Evolutionary conservation across 192 early-diverging fungal genomes (phyloP), one percentile per base, ranked within the genome.

Genomic region (Umbelopsis ramanniana): DNA sequence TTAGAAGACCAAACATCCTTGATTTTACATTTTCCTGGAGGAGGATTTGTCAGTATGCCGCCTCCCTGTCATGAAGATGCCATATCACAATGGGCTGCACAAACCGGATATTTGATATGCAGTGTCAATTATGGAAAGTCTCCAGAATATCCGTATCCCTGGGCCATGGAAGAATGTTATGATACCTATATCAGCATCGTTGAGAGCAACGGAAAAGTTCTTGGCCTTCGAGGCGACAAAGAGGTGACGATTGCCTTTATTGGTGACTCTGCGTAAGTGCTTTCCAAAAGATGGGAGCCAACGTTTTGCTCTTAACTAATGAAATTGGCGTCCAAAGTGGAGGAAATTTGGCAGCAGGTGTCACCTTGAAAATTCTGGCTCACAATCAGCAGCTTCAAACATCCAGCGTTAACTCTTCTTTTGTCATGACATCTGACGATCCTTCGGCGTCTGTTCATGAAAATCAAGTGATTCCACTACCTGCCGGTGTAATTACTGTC

Each of bases 71-170:
- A 98, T 54, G 90, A 93, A 67, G 94, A 96, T 68, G 92, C 95
- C 71, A 70, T 95, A 46, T 87, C 92, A 33, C 80, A 79, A 2
- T 97, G 93, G 93, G 94, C 96, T n/a, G 81, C 84, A 23, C 80
- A 82, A 43, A 92, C 91, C 2, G 80, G 83, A 11, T 74, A 93
- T 0, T 91, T 94, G 2, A 88, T 98, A 12, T 74, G 95, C 35
- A 89, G 89, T 67, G 83, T 98, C 52, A 89, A 98, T 72, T 98
- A 98, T 68, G 94, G 92, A 63, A 98, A 98, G 79, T 94, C 95
- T 8, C 97, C 96, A 43, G 97, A 97, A 79, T 88, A 87, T 63
- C 97, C 97, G n/a, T 99, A 94, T 73, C 97, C 97, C 1, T 93
- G 87, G 57, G 93, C 91, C 0, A 76, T 97, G 23, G 90, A 97